These are phyloP conservation scores for Trametes pubescens DNA, from an alignment of 1,284 basidiomycete genomes.

Conservation along the genomic window DNA sequence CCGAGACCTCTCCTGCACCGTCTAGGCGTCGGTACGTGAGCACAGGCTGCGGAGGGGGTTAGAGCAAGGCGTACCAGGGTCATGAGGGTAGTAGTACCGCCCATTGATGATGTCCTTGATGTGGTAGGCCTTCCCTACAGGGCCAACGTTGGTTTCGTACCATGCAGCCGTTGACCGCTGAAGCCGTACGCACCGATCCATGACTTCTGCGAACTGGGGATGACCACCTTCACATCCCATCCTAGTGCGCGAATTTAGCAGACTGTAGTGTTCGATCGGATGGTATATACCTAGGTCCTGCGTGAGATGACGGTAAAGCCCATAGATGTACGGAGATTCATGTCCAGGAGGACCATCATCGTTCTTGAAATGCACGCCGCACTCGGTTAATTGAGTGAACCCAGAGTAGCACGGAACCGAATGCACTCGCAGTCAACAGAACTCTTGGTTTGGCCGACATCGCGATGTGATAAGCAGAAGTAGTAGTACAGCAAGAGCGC, in stretches of 20 bases:
- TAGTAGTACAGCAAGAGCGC: constrained; percentile 13
- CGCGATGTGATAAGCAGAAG: constrained; percentile 21
- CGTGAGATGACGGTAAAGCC: constrained; percentile 76
- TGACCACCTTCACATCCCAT: constrained; percentile 89
- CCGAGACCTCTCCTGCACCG: constrained; percentile 76
- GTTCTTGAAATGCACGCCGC: constrained; percentile 55
- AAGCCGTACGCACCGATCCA: constrained; percentile 74
- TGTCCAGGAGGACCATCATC: constrained; percentile 88
- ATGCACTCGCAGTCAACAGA: constrained; percentile 62
- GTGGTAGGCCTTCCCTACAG: constrained; percentile 83
- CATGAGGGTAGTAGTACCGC: constrained; percentile 83
- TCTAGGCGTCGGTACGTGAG: constrained; percentile 49
- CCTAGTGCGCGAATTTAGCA: constrained; percentile 48
- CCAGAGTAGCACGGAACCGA: constrained; percentile 7
- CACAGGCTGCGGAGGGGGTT: background rate
- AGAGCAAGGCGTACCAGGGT: constrained; percentile 51
- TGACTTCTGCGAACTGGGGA: constrained; percentile 89
- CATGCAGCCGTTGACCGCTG: background rate
- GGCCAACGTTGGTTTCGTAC: constrained; percentile 4
- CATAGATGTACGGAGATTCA: constrained; percentile 87
- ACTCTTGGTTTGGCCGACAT: constrained; percentile 50
- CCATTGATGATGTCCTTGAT: constrained; percentile 83
- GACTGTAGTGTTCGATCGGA: background rate
- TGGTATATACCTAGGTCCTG: constrained; percentile 62
- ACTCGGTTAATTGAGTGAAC: constrained; percentile 8